phyloP scores from a whole-genome alignment of 176 grass and related monocot genomes.

The Saccharum officinarum region DNA sequence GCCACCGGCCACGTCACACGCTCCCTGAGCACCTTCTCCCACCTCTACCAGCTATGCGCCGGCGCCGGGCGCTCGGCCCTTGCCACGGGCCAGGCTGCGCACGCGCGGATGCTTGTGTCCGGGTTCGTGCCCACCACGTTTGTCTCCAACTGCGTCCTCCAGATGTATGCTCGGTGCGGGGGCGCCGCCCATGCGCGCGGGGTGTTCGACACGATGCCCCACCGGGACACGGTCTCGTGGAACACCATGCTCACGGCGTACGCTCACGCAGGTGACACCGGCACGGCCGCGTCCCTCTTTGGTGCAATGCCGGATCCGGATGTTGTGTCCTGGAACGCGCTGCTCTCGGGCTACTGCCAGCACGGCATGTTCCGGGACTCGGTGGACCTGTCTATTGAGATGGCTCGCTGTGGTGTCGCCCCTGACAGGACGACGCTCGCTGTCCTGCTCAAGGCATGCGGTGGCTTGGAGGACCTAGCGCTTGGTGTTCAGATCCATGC shows the following conservation, averaged over 20 bases:
- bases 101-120: slow-evolving; percentile 63
- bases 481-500: slow-evolving; percentile 64
- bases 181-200: slow-evolving; percentile 36
- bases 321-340: slow-evolving; percentile 72
- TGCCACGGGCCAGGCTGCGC: slow-evolving; percentile 43
- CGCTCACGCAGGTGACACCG: slow-evolving; percentile 29
- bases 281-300: slow-evolving; percentile 36
- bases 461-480: slow-evolving; percentile 42
- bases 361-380: slow-evolving; percentile 35
- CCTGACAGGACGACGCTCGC: slow-evolving; percentile 59
- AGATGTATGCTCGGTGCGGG: slow-evolving; percentile 62
- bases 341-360: slow-evolving; percentile 55
- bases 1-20: neutral
- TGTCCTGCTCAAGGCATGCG: slow-evolving; percentile 62
- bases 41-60: slow-evolving; percentile 63
- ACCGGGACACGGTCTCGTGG: slow-evolving; percentile 65
- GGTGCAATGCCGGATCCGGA: slow-evolving; percentile 56
- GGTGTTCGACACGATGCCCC: slow-evolving; percentile 60
- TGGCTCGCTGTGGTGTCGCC: slow-evolving; percentile 33
- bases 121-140: slow-evolving; percentile 64
- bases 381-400: slow-evolving; percentile 54
- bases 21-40: slow-evolving; percentile 52
- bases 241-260: slow-evolving; percentile 69
- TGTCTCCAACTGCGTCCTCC: slow-evolving; percentile 76
- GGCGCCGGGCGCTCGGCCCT: slow-evolving; percentile 32